Base-by-base conservation (phyloP, 306 rosid species). In the Sicyos edulis region DNA sequence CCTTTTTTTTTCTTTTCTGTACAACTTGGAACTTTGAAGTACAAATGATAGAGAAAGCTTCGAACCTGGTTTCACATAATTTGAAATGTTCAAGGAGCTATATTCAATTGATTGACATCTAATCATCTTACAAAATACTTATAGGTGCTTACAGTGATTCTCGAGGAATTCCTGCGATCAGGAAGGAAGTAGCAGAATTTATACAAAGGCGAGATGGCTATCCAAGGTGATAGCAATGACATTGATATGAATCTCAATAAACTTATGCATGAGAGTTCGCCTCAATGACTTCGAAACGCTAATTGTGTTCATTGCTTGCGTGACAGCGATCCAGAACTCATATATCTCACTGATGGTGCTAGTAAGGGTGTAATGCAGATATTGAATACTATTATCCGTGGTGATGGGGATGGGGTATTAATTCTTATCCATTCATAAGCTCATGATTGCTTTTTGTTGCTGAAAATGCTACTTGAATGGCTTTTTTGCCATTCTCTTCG, bases 331-430 rank as follows among this genome's bases (percentile, higher is more conserved):
- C 97, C 97, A n/a, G 99, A 95, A 80, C 91, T 89, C 84, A 87
- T 95, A 82, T 91, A 72, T 78, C 99, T 95, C 77, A 95, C 99
- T 3, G 99, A 95, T 77, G 99, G 99, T 45, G 99, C 99, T 52
- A 95, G 99, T 85, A 91, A 95, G 82, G 99, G 95, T 78, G 97
- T 95, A 77, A 91, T 87, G 99, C 99, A 95, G 90, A 89, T 88
- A 45, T 83, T 95, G 80, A 87, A 91, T 75, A 85, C 97, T 40
- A 76, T 95, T 74, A 95, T 95, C 74, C 86, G 95, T 58, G 91
- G 89, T 67, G 76, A 29, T 82, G 87, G 86, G 47, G 97, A 95
- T 80, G 99, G 99, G 96, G 99, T 95, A 91, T 34, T 4, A 10
- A 0, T 44, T 45, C 50, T 45, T 45, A 10, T 8, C 50, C 9